Base-by-base conservation (phyloP, 768 basidiomycete genomes). In the Suillus decipiens region DNA sequence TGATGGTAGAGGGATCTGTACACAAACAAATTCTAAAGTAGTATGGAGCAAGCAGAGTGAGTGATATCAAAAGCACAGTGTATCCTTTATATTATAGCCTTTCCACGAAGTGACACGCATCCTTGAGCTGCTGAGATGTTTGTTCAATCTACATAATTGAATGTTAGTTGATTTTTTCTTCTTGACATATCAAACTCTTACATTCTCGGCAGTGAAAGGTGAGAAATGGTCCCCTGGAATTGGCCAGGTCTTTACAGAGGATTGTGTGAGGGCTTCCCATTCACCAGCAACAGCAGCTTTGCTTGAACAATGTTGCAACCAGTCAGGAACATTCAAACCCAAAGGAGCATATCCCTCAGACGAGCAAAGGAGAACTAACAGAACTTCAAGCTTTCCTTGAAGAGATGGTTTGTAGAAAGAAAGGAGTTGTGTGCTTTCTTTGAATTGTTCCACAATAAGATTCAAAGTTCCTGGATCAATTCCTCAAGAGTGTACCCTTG, bases 211-310 rank as follows among this genome's bases (percentile, higher is more conserved):
- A 53, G 80, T 76, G 69, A 91, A 90, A 0, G 82, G 77, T 65
- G 82, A 72, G 64, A 90, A 90, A 65, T 91, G 89, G 70, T 90
- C 73, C 0, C 89, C 89, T 0, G 88, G 85, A 4, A 90, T 83
- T 64, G 86, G 83, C 47, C 84, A 69, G 2, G 82, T 75, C 43
- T 79, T 76, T 1, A 89, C 62, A 7, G 69, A 36, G 10, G 55
- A 63, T 5, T 76, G 77, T 0, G 80, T 72, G 10, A 86, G 64
- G 0, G 50, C 65, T 60, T 84, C 80, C 89, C 89, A 90, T 24
- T 77, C 82, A 0, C 58, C 64, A 0, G 78, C 75, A 7, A 77
- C 72, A 17, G 70, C 62, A 24, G 66, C 64, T 0, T 71, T 64
- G 36, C 81, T 72, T 19, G 68, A 72, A 14, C 86, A 79, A 60